Evolutionary conservation across 2,329 filamentous ascomycete species (phyloP), one percentile per base, ranked within the genome.

Genomic region (Penicillium sp.): DNA sequence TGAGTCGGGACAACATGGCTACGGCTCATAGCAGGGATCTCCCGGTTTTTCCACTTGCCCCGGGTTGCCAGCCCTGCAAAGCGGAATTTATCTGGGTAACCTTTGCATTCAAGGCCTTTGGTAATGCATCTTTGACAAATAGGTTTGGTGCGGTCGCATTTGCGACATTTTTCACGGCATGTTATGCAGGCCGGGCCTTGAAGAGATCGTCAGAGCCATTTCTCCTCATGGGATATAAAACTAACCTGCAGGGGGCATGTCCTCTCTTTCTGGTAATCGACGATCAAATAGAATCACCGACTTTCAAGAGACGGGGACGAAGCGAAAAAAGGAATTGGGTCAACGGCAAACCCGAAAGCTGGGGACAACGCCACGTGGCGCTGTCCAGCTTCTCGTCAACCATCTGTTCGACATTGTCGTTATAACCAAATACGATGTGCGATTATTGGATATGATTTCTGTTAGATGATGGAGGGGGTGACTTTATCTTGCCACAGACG

Each of bases 91-190:
- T 70, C 67, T 2, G 67, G 67, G 44, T 70, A 70, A 13, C 67
- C 67, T 34, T 58, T 63, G 48, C 68, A 71, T 41, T 66, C 51
- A 14, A 70, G 54, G 32, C 68, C 68, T 44, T 68, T 71, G 10
- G 60, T 61, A 14, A 67, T 57, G 39, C 68, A 71, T 23, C 68
- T 61, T 48, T 64, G 61, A 39, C 68, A 71, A 14, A 56, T 58
- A 4, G 68, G 68, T n/a, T 66, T 62, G 19, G 54, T 59, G 2
- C 67, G 67, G 47, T 71, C 68, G 46, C 68, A 71, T 57, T 62
- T 62, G 16, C 68, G 66, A 39, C 65, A 70, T 51, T 71, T 71
- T 51, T 70, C 63, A 53, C 68, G 63, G 48, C 68, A 71, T 52
- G 68, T 71, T 53, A 66, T 51, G 52, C 68, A 71, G 39, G 68